phyloP scores from a whole-genome alignment of 2,329 filamentous ascomycete genomes.

The Hypomyces perniciosus region DNA sequence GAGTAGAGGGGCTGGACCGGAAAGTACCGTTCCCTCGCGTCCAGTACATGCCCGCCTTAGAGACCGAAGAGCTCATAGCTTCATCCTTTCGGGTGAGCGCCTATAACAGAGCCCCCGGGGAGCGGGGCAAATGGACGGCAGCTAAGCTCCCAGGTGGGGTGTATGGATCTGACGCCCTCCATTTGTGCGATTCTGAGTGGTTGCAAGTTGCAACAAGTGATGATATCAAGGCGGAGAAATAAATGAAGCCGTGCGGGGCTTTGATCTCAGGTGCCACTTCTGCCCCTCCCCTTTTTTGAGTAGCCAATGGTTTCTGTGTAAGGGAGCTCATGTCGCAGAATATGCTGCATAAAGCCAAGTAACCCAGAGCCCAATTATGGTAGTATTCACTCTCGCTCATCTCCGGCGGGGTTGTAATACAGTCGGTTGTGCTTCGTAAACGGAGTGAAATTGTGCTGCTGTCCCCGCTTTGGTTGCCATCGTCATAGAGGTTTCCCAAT shows the following conservation, averaged over 20 bases:
- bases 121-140: neutral
- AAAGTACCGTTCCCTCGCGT: no score
- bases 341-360: no score
- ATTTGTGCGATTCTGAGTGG: constrained; percentile 6
- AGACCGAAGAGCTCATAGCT: no score
- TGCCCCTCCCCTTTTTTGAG: constrained; percentile 3
- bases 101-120: no score
- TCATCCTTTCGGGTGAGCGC: no score
- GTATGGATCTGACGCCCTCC: neutral
- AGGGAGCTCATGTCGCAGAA: neutral
- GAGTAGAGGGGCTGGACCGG: no score
- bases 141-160: neutral
- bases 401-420: neutral
- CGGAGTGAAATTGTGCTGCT: no score
- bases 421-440: no score
- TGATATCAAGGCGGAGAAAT: constrained; percentile 4
- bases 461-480: no score
- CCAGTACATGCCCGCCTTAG: no score
- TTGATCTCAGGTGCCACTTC: neutral
- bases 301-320: neutral
- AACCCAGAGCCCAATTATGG: no score
- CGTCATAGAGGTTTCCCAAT: neutral
- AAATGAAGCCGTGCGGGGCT: constrained; percentile 7
- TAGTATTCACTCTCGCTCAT: neutral
- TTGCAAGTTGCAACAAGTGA: neutral